Percentiles rank a stretch among this genome's conserved stretches.
Conservation (phyloP, 179 eudicot species). For the Beta macrorhiza region DNA sequence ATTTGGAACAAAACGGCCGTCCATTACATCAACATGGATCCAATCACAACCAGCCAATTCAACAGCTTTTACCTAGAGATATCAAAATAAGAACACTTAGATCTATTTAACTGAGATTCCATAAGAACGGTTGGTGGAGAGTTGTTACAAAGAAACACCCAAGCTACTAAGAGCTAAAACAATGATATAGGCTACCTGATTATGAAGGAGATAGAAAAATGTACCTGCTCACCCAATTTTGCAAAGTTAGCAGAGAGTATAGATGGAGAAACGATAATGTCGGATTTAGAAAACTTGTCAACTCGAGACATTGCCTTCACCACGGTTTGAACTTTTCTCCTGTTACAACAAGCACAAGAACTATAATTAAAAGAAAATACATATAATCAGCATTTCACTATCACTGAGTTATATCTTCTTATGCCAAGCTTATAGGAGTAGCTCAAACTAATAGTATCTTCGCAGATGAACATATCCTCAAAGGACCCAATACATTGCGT, state of each 20-base stretch:
- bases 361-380: neutral
- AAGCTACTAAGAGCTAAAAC: neutral
- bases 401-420: neutral
- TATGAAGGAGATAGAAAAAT: constrained; percentile 7
- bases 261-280: constrained; percentile 95
- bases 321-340: constrained; percentile 48
- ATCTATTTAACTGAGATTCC: constrained; percentile 15
- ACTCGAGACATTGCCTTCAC: constrained; percentile 89
- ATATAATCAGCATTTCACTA: neutral
- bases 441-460: neutral
- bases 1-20: constrained; percentile 97
- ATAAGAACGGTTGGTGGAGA: neutral
- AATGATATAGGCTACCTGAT: constrained; percentile 4
- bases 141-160: neutral
- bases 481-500: neutral
- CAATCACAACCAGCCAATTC: constrained; percentile 99
- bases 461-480: neutral
- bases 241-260: constrained; percentile 95
- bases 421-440: constrained; percentile 2
- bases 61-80: constrained; percentile 86
- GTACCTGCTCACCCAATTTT: constrained; percentile 97
- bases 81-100: constrained; percentile 22
- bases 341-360: constrained; percentile 5
- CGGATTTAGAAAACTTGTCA: constrained; percentile 87
- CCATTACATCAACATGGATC: constrained; percentile 99